phyloP scores from a whole-genome alignment of 2,329 filamentous ascomycete genomes.

The Graphilbum fragrans region DNA sequence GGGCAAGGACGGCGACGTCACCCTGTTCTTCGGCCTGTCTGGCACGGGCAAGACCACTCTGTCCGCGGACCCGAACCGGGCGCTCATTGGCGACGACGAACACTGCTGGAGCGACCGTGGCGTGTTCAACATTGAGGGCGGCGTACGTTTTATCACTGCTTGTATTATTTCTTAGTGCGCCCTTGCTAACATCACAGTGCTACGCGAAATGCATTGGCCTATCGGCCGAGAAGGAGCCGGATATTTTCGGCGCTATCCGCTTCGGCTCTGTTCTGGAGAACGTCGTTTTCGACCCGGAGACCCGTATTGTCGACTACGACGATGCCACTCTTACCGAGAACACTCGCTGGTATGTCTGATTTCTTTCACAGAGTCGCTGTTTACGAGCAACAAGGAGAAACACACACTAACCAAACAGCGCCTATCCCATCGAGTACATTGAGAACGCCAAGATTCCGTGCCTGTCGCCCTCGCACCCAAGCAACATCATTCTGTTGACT shows the following conservation, averaged over 20 bases:
- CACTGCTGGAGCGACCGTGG: constrained; percentile 97
- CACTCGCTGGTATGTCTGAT: constrained; percentile 45
- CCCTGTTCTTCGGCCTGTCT: constrained; percentile 97
- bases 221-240: constrained; percentile 96
- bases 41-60: constrained; percentile 98
- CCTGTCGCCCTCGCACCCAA: constrained; percentile 73
- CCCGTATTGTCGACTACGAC: constrained; percentile 88
- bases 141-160: constrained; percentile 20
- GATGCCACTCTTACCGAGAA: constrained; percentile 94
- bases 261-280: constrained; percentile 98
- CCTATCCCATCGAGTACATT: constrained; percentile 99
- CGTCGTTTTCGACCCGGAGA: constrained; percentile 88
- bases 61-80: constrained; percentile 91
- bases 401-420: constrained; percentile 27
- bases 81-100: constrained; percentile 96
- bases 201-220: constrained; percentile 98
- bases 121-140: constrained; percentile 99
- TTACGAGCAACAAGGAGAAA: neutral
- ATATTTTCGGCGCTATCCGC: constrained; percentile 91
- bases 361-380: neutral
- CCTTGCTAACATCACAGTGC: constrained; percentile 33
- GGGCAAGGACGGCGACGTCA: constrained; percentile 87
- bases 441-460: constrained; percentile 98
- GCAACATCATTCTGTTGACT: constrained; percentile 95
- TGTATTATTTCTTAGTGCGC: neutral